Percentiles rank a stretch among this genome's conserved stretches.
Evolutionary conservation across 768 basidiomycete species (phyloP).

Genomic region (Termitomyces sp.): DNA sequence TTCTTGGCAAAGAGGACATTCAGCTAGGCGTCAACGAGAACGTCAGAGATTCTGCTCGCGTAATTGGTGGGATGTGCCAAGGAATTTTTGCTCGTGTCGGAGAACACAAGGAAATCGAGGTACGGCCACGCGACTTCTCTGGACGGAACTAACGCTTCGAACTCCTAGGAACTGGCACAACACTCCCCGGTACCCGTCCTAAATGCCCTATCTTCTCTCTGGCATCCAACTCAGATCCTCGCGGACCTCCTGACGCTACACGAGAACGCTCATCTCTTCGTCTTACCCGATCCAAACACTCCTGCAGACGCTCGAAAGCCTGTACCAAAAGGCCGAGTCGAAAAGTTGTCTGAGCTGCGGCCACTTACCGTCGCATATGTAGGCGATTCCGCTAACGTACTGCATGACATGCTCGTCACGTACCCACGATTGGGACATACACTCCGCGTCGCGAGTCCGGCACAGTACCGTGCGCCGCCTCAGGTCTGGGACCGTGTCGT

Average conservation of each 20-base stretch:
- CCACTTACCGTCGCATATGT: slow-evolving; percentile 91
- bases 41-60: slow-evolving; percentile 76
- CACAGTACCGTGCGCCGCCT: slow-evolving; percentile 64
- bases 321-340: slow-evolving; percentile 3
- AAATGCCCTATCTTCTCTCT: slow-evolving; percentile 93
- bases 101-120: slow-evolving; percentile 90
- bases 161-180: slow-evolving; percentile 75
- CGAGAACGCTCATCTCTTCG: slow-evolving; percentile 64
- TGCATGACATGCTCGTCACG: slow-evolving; percentile 96
- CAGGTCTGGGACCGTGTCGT: slow-evolving; percentile 82
- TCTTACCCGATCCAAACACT: slow-evolving; percentile 13
- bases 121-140: slow-evolving; percentile 27
- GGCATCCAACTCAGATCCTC: slow-evolving; percentile 95
- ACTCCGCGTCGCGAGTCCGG: slow-evolving; percentile 81
- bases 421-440: slow-evolving; percentile 89
- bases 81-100: slow-evolving; percentile 97
- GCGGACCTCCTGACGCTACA: slow-evolving; percentile 91
- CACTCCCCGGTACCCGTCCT: slow-evolving; percentile 92
- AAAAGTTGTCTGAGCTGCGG: slow-evolving; percentile 47
- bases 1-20: slow-evolving; percentile 86
- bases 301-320: neutral
- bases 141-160: slow-evolving; percentile 3
- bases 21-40: slow-evolving; percentile 96
- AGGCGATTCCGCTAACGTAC: slow-evolving; percentile 92
- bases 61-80: slow-evolving; percentile 93